Conservation (phyloP, 2,329 filamentous ascomycete genomes). For the Fusarium metavorans region DNA sequence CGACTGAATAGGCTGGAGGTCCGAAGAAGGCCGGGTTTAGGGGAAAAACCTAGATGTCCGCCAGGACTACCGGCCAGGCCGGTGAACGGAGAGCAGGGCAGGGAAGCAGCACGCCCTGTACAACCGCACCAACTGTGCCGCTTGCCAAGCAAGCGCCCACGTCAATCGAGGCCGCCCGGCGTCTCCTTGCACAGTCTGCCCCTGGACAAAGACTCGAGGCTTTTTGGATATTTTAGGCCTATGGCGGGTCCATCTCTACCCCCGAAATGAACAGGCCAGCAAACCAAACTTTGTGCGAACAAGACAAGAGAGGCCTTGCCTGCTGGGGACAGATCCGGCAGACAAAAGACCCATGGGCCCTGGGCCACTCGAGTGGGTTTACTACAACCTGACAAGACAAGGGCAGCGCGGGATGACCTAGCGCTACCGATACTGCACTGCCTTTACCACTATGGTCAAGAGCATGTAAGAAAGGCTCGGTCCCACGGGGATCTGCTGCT, state of each 20-base stretch:
- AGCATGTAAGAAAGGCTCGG: constrained; percentile 5
- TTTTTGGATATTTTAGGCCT: constrained; percentile 14
- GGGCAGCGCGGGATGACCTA: constrained; percentile 25
- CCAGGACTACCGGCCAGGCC: constrained; percentile 17
- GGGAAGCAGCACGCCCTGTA: constrained; percentile 15
- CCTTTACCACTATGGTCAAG: not conserved
- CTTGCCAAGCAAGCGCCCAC: constrained; percentile 30
- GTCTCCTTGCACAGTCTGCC: not conserved
- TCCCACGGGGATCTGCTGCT: constrained; percentile 16
- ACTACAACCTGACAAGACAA: constrained; percentile 15
- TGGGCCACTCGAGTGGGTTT: constrained; percentile 31
- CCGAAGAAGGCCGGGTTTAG: constrained; percentile 27
- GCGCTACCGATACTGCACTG: not conserved
- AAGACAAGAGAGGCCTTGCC: constrained; percentile 4
- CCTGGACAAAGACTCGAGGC: constrained; percentile 9
- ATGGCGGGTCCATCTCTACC: not conserved
- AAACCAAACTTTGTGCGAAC: constrained; percentile 4
- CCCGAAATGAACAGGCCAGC: constrained; percentile 2
- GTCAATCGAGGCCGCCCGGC: constrained; percentile 6
- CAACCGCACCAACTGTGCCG: constrained; percentile 30
- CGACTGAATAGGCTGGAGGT: constrained; percentile 26
- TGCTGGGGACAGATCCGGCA: constrained; percentile 32
- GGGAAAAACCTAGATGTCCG: constrained; percentile 18
- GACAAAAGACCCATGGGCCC: constrained; percentile 20
- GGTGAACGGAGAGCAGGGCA: constrained; percentile 22